Evolutionary conservation across 176 grass and related monocot species (phyloP), one percentile per base, ranked within the genome.

Genomic region (Echinochloa phyllopogon): DNA sequence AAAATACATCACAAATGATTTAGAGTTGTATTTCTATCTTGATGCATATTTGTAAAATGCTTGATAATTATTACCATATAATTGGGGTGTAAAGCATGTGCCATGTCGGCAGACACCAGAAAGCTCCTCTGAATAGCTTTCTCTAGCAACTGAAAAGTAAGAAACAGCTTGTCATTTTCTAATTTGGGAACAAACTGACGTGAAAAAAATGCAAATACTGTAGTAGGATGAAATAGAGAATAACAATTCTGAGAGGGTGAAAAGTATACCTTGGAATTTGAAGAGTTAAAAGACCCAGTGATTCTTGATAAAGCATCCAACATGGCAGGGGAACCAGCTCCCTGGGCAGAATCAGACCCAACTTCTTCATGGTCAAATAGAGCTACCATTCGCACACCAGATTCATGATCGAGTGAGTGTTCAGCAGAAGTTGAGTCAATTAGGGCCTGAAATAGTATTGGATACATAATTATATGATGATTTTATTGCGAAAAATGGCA

Each of bases 351-450:
- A 88, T 95, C 29, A 77, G 96, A 95, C 41, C 96, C 96, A 83
- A 98, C 95, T 77, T 98, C 95, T 72, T 98, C 95, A 64, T 98
- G 93, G 78, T 98, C 95, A 91, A 98, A 98, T 36, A 98, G 87
- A 77, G 95, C 95, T 68, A 95, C 88, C 96, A 98, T 98, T 80
- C 96, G 88, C 62, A 98, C 88, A 66, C 93, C 90, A 53, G 87
- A 87, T 95, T 98, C 96, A 83, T 94, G 52, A 49, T 73, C 80
- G 65, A 98, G 93, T 44, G 93, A 92, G 50, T 84, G 83, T 39
- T 83, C 65, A 53, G 67, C 38, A 91, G 83, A 88, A 55, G 89
- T 92, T 39, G 96, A 98, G 38, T 98, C 93, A 48, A 95, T 90
- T 60, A 98, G 81, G 45, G 93, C 91, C 96, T 98, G 76, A 75